Percentiles rank a stretch among this genome's conserved stretches.
Conservation (phyloP, 2,329 filamentous ascomycete genomes). For the Coleophoma crateriformis region DNA sequence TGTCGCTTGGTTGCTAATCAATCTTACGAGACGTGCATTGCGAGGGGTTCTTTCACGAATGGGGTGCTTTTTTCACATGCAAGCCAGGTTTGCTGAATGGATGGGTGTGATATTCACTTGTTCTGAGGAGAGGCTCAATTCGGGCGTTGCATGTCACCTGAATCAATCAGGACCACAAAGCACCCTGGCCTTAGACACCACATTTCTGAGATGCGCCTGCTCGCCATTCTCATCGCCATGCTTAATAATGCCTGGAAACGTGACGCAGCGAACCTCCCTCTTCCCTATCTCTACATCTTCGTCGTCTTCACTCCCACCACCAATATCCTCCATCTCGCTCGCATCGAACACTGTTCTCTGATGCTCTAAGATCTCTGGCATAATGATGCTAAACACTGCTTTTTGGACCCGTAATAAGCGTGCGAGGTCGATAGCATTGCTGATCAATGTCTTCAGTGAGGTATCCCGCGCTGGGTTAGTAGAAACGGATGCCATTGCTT, state of each 20-base stretch:
- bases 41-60: too few relatives aligned
- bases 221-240: slow-evolving; percentile 59
- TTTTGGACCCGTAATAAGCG: slow-evolving; percentile 52
- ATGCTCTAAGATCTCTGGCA: slow-evolving; percentile 46
- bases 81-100: not conserved
- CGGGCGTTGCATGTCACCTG: not conserved
- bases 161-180: slow-evolving; percentile 38
- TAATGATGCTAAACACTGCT: slow-evolving; percentile 48
- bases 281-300: slow-evolving; percentile 30
- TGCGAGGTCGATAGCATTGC: slow-evolving; percentile 49
- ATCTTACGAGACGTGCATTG: too few relatives aligned
- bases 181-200: slow-evolving; percentile 62
- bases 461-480: slow-evolving; percentile 39
- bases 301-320: slow-evolving; percentile 56
- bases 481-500: slow-evolving; percentile 33
- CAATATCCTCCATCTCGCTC: slow-evolving; percentile 60
- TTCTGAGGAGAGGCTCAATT: not conserved
- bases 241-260: slow-evolving; percentile 61
- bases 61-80: too few relatives aligned
- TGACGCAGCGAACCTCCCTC: slow-evolving; percentile 54
- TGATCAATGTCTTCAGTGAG: slow-evolving; percentile 46
- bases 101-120: not conserved
- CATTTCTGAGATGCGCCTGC: slow-evolving; percentile 54
- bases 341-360: slow-evolving; percentile 51
- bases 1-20: too few relatives aligned